These are phyloP conservation scores for Brachypodium distachyon DNA, from an alignment of 202 grass and related monocot genomes.

Conservation along the genomic window DNA sequence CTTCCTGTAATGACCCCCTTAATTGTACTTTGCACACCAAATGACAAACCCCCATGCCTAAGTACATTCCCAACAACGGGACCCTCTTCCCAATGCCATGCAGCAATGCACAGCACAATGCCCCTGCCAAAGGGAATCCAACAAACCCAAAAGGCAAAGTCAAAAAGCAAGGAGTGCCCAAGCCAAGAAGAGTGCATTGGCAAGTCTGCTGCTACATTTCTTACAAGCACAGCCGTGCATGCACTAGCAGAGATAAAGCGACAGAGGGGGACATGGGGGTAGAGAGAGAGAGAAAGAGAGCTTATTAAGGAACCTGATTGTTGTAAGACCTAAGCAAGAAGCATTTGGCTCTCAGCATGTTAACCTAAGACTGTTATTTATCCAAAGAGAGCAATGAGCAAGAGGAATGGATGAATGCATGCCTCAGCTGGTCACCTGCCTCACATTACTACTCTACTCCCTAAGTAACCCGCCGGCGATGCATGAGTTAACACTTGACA, in stretches of 20 bases:
- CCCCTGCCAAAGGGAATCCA: constrained; percentile 55
- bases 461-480: constrained; percentile 1
- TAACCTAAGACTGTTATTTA: constrained; percentile 20
- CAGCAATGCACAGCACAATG: constrained; percentile 21
- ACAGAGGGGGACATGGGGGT: no score
- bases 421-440: constrained; percentile 20
- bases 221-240: constrained; percentile 19
- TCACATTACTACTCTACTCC: constrained; percentile 9
- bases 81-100: constrained; percentile 17
- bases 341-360: not conserved
- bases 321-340: not conserved
- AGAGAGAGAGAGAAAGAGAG: not conserved
- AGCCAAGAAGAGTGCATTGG: constrained; percentile 4
- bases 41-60: constrained; percentile 42
- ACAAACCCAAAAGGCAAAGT: constrained; percentile 43
- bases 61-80: constrained; percentile 25
- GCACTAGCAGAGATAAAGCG: not conserved
- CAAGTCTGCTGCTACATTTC: not conserved
- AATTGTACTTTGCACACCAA: constrained; percentile 52
- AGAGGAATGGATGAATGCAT: not conserved
- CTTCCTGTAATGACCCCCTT: constrained; percentile 35
- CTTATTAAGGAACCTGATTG: not conserved
- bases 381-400: constrained; percentile 19
- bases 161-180: constrained; percentile 36
- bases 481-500: constrained; percentile 27